These are phyloP conservation scores for Pilasporangium apinafurcum DNA, from an alignment of 352 stramenopile genomes.

Conservation along the genomic window DNA sequence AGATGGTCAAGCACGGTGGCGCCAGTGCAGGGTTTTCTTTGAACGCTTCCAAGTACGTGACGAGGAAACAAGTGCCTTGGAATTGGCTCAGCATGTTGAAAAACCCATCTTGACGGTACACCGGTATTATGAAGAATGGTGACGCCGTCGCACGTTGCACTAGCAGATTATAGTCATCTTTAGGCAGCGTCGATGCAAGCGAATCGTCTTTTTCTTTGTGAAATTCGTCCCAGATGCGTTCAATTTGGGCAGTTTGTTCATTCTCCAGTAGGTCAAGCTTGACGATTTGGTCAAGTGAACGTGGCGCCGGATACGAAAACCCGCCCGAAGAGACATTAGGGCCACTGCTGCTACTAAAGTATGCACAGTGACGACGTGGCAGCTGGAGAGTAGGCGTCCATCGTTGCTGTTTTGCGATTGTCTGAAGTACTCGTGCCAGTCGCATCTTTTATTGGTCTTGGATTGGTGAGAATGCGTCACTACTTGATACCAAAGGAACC, in stretches of 20 bases:
- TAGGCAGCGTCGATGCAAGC: conserved; percentile 39
- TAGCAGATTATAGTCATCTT: conserved; percentile 31
- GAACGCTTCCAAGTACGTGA: conserved; percentile 86
- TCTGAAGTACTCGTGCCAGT: too few species aligned
- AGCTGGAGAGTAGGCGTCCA: too few species aligned
- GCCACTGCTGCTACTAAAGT: too few species aligned
- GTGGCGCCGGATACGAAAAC: conserved; percentile 81
- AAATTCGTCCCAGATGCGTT: conserved; percentile 73
- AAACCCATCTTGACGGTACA: conserved; percentile 79
- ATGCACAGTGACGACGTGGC: too few species aligned
- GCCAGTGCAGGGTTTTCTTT: conserved; percentile 76
- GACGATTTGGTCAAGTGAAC: conserved; percentile 74
- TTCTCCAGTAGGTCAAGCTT: conserved; percentile 77
- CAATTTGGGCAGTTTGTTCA: conserved; percentile 53
- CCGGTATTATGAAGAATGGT: conserved; percentile 78
- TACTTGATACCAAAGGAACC: too few species aligned
- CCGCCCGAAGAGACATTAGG: conserved; percentile 21
- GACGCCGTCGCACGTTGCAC: conserved; percentile 41
- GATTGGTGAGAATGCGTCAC: too few species aligned
- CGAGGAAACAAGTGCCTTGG: conserved; percentile 83
- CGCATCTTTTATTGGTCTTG: too few species aligned
- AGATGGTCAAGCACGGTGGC: conserved; percentile 75
- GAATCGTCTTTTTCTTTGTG: conserved; percentile 72
- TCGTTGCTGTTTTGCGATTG: too few species aligned
- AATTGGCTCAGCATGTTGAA: conserved; percentile 89